phyloP scores from a whole-genome alignment of 2,329 filamentous ascomycete species.

The Furcasterigmium sp. region DNA sequence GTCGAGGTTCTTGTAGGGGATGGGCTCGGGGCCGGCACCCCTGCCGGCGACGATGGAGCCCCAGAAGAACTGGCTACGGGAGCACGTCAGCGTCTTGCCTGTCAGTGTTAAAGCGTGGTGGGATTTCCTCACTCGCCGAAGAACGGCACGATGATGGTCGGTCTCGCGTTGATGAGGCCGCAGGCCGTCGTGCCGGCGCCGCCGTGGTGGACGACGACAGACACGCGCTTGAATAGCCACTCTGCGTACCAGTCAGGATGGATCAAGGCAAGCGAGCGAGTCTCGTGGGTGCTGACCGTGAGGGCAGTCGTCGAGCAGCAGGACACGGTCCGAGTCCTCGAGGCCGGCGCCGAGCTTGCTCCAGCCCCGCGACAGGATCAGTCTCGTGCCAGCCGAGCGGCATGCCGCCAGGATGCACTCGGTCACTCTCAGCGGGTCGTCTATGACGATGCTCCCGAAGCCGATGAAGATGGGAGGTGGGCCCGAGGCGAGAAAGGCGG shows the following conservation, averaged over 20 bases:
- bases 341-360: not conserved
- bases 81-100: not conserved
- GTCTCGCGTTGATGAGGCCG: conserved; percentile 6
- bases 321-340: not conserved
- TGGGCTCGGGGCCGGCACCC: conserved; percentile 8
- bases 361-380: conserved; percentile 28
- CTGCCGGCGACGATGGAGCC: conserved; percentile 8
- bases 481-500: conserved; percentile 49
- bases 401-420: conserved; percentile 8
- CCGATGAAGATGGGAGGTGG: conserved; percentile 31
- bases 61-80: conserved; percentile 8
- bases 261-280: too few species aligned
- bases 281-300: conserved; percentile 4
- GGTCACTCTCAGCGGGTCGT: conserved; percentile 4
- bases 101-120: too few species aligned
- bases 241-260: not conserved
- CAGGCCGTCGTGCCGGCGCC: conserved; percentile 9
- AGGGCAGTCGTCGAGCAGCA: conserved; percentile 5
- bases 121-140: conserved; percentile 7
- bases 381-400: conserved; percentile 5
- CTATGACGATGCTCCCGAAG: conserved; percentile 8
- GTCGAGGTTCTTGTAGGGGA: conserved; percentile 7
- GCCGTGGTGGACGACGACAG: conserved; percentile 8
- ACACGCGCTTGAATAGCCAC: conserved; percentile 9
- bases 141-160: conserved; percentile 8